phyloP scores from a whole-genome alignment of 1,284 basidiomycete genomes.

The Tilletiopsis washingtonensis region DNA sequence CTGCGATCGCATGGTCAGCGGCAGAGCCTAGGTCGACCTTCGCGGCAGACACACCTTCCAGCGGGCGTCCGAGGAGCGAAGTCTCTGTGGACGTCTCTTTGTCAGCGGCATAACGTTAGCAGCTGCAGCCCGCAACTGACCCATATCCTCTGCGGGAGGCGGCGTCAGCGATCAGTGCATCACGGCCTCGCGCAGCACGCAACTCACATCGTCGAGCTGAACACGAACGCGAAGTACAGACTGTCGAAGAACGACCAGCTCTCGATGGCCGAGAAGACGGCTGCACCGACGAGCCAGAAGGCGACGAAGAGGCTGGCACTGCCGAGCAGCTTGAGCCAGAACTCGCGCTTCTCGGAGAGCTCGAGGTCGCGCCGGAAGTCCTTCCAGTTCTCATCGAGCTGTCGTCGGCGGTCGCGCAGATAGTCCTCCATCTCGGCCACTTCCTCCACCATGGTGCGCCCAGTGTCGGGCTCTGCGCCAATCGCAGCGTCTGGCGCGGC shows the following conservation, averaged over 20 bases:
- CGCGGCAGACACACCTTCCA: constrained; percentile 8
- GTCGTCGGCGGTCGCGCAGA: constrained; percentile 5
- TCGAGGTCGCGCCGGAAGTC: constrained; percentile 41
- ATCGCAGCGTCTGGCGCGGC: background rate
- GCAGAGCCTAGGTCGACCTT: constrained; percentile 64
- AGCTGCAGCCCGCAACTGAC: too few relatives aligned
- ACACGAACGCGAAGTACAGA: constrained; percentile 59
- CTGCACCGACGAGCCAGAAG: constrained; percentile 51
- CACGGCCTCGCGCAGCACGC: too few relatives aligned
- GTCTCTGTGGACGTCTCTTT: too few relatives aligned
- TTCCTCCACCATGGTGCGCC: background rate
- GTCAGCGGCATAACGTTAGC: too few relatives aligned
- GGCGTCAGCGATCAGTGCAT: too few relatives aligned
- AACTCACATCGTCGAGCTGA: constrained; percentile 39
- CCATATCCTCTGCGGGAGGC: too few relatives aligned
- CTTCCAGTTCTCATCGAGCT: constrained; percentile 33
- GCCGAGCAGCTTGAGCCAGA: constrained; percentile 53
- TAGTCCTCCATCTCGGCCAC: constrained; percentile 5
- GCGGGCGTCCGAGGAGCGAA: too few relatives aligned
- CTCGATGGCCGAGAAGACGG: constrained; percentile 56
- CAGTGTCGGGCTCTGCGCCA: background rate
- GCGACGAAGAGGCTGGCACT: constrained; percentile 54
- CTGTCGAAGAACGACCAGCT: constrained; percentile 54
- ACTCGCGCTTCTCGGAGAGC: constrained; percentile 53
- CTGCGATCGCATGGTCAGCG: constrained; percentile 51